Evolutionary conservation across 176 grass and related monocot genomes (phyloP).

Genomic region (Oryza glaberrima): DNA sequence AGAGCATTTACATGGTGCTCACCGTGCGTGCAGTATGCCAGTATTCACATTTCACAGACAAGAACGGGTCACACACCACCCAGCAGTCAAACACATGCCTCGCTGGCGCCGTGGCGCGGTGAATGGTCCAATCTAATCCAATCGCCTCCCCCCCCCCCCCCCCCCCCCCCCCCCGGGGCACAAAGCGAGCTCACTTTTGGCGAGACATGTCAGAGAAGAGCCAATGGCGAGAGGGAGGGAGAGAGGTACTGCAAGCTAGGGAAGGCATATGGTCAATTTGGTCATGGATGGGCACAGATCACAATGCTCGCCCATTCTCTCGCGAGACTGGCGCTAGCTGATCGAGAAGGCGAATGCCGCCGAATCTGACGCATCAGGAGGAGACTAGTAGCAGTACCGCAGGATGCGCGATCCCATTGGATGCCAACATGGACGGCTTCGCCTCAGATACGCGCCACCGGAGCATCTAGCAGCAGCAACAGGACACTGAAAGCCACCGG

Average conservation of each 20-base stretch:
- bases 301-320: background rate
- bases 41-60: too few species aligned
- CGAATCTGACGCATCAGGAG: background rate
- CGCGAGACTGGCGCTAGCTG: background rate
- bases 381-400: background rate
- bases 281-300: background rate
- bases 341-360: background rate
- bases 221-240: background rate
- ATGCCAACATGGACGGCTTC: conserved; percentile 23
- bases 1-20: too few species aligned
- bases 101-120: background rate
- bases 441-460: too few species aligned
- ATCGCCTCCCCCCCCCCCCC: too few species aligned
- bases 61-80: too few species aligned
- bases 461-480: background rate
- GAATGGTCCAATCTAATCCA: conserved; percentile 24
- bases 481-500: background rate
- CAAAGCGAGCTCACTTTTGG: conserved; percentile 24
- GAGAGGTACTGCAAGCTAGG: too few species aligned
- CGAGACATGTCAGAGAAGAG: conserved; percentile 10
- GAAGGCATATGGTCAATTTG: background rate
- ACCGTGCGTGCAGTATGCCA: too few species aligned
- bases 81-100: background rate
- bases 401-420: background rate
- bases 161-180: background rate